A percentile compares a stretch with the other conserved stretches of the same genome.
Evolutionary conservation across 176 grass and related monocot genomes (phyloP).

Genomic region (Bonia amplexicaulis): DNA sequence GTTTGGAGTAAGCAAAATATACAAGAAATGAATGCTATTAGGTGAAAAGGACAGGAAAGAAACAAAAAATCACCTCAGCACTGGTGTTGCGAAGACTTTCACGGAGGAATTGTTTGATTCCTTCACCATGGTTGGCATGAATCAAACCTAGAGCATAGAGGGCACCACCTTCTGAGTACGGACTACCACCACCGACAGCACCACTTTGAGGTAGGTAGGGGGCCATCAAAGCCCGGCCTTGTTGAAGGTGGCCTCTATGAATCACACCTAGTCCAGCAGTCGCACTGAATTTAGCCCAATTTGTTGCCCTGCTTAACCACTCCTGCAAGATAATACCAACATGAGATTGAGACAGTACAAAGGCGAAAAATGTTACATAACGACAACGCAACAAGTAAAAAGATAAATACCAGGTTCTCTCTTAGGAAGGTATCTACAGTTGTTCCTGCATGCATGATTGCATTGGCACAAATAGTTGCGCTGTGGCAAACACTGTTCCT

Average conservation of each 20-base stretch:
- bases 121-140: conserved; percentile 99
- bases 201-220: conserved; percentile 97
- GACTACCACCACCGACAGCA: conserved; percentile 85
- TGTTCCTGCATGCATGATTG: conserved; percentile 98
- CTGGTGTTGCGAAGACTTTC: conserved; percentile 88
- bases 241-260: conserved; percentile 96
- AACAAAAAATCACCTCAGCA: conserved; percentile 60
- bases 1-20: not conserved
- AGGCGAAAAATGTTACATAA: conserved; percentile 10
- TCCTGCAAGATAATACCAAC: conserved; percentile 49
- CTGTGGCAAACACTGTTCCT: conserved; percentile 99
- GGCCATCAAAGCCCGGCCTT: conserved; percentile 97
- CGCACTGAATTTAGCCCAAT: conserved; percentile 99
- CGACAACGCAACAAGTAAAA: conserved; percentile 3
- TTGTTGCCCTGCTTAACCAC: conserved; percentile 97
- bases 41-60: not conserved
- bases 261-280: conserved; percentile 95
- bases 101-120: conserved; percentile 95
- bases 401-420: conserved; percentile 77
- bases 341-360: conserved; percentile 9
- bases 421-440: conserved; percentile 98
- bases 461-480: conserved; percentile 95
- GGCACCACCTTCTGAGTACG: conserved; percentile 98
- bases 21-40: conserved; percentile 3
- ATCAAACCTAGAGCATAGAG: conserved; percentile 95